Percentiles rank a stretch among this genome's conserved stretches.
Evolutionary conservation across 2,329 filamentous ascomycete genomes (phyloP).

Genomic region (Ampelomyces quisqualis): DNA sequence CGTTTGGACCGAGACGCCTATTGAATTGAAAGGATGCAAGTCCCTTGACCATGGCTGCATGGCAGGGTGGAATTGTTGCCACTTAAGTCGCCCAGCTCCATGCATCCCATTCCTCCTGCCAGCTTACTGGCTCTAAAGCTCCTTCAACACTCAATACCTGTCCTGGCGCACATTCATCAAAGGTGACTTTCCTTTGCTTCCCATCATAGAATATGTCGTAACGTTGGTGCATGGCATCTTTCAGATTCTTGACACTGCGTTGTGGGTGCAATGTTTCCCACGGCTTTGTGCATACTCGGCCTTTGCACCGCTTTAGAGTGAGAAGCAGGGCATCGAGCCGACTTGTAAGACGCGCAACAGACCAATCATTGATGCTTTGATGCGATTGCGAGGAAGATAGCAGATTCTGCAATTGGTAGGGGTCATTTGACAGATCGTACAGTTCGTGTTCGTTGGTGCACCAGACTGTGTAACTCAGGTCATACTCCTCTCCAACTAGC

Average conservation of each 20-base stretch:
- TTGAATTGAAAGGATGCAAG: too few species aligned
- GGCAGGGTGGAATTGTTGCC: too few species aligned
- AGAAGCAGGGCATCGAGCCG: conserved; percentile 59
- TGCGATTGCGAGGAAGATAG: conserved; percentile 28
- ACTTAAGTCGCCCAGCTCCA: conserved; percentile 19
- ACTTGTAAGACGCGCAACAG: conserved; percentile 10
- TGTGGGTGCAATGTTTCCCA: conserved; percentile 60
- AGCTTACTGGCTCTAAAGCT: conserved; percentile 18
- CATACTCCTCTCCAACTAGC: conserved; percentile 57
- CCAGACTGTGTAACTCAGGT: conserved; percentile 68
- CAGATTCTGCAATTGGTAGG: conserved; percentile 29
- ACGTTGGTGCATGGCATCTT: conserved; percentile 51
- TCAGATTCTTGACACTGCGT: conserved; percentile 54
- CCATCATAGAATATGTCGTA: conserved; percentile 58
- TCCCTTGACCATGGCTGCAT: too few species aligned
- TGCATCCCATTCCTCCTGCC: conserved; percentile 20
- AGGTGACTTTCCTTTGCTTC: conserved; percentile 55
- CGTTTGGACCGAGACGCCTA: too few species aligned
- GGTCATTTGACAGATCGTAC: conserved; percentile 59
- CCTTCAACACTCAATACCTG: conserved; percentile 61
- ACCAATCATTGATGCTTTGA: conserved; percentile 8
- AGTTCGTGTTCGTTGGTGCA: conserved; percentile 68
- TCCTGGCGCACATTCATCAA: conserved; percentile 57
- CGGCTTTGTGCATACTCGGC: conserved; percentile 55
- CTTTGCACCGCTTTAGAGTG: conserved; percentile 63